These are phyloP conservation scores for Ananas comosus DNA, from an alignment of 176 grass and related monocot genomes.

Conservation along the genomic window DNA sequence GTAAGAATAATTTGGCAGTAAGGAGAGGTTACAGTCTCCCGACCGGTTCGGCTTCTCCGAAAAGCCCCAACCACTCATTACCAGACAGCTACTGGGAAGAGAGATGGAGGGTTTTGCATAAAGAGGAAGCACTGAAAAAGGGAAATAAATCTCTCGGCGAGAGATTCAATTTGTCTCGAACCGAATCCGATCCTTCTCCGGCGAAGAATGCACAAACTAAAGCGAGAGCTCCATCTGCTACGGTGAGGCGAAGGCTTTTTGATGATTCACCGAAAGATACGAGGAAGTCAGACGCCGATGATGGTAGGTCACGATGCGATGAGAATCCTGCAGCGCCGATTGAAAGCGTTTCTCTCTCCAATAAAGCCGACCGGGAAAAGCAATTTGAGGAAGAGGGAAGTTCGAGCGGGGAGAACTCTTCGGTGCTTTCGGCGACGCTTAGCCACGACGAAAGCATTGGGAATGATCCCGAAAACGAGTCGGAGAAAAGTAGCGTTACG, in stretches of 20 bases:
- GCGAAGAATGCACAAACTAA: slow-evolving; percentile 20
- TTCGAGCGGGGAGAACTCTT: slow-evolving; percentile 48
- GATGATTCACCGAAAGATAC: slow-evolving; percentile 29
- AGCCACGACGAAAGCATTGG: background rate
- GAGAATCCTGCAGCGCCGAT: slow-evolving; percentile 22
- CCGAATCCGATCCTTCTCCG: slow-evolving; percentile 56
- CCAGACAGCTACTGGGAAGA: slow-evolving; percentile 91
- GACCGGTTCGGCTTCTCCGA: slow-evolving; percentile 27
- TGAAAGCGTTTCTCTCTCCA: slow-evolving; percentile 17
- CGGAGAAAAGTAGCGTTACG: slow-evolving; percentile 60
- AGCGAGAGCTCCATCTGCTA: slow-evolving; percentile 11
- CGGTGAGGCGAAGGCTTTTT: slow-evolving; percentile 50
- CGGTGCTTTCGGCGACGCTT: slow-evolving; percentile 31
- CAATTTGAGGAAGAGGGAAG: slow-evolving; percentile 24
- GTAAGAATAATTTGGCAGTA: slow-evolving; percentile 29
- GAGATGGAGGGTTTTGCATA: slow-evolving; percentile 77
- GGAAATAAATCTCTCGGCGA: slow-evolving; percentile 45
- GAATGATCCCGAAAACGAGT: slow-evolving; percentile 45
- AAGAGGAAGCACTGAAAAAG: slow-evolving; percentile 31
- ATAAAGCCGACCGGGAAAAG: slow-evolving; percentile 4
- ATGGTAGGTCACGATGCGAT: slow-evolving; percentile 32
- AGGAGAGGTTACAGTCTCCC: slow-evolving; percentile 33
- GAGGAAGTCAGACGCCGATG: slow-evolving; percentile 17
- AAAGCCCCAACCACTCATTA: slow-evolving; percentile 42
- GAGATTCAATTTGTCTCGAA: slow-evolving; percentile 54